Base-by-base conservation (phyloP, 257 asterid species). In the Nicotiana knightiana region DNA sequence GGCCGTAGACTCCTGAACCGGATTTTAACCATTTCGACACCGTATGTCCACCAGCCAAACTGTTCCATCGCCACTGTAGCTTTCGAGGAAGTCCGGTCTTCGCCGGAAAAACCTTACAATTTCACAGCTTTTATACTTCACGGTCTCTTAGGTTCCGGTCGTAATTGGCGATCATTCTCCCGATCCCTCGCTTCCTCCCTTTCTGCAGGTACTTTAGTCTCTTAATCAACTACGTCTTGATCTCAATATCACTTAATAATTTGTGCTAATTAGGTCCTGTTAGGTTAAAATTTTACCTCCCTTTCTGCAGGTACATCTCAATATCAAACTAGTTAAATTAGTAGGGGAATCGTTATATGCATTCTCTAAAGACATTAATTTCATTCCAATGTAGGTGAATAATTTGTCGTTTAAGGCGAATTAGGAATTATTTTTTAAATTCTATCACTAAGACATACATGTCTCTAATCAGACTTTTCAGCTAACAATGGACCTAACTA, bases 161-260 rank as follows among this genome's bases (percentile, higher is more conserved):
- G 98, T 51, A 96, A 94, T 86, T 96, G 99, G 99, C 96, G 97
- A 63, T 92, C 98, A 78, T 94, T 93, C 88, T 88, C 97, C 58
- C 93, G 97, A 67, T 86, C 93, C 21, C 97, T 94, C 43, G 92
- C 87, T 32, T 86, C 96, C 75, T 86, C 90, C 64, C 94, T 94
- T 68, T 57, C 90, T 21, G 86, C 97, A 26, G 90, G 95, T 87
- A 67, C 81, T 59, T 70, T 12, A 30, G 21, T 48, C 2, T 26
- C 24, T 73, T 28, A 48, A 48, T 30, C 12, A 30, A 13, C n/a
- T 65, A 30, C 32, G 1, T 6, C 5, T 30, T 10, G 11, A 65
- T 13, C 48, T 73, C 39, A 33, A 82, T 77, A 21, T 46, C 21
- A 24, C 39, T 68, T 67, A 5, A 80, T 67, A 15, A 30, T 81